Evolutionary conservation across 306 rosid species (phyloP).

Genomic region (Acacia confusa): DNA sequence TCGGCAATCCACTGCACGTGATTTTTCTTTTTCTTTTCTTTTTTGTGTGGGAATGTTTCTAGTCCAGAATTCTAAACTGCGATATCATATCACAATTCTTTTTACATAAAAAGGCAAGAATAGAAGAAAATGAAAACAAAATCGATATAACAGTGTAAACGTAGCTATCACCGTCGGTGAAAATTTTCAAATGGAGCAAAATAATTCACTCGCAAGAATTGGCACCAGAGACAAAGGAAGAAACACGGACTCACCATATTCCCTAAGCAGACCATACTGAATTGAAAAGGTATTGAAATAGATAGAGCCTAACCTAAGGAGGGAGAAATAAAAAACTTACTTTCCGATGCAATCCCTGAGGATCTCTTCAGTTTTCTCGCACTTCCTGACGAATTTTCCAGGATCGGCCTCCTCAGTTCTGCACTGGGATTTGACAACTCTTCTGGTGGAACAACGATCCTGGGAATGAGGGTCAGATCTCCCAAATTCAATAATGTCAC

Average conservation of each 20-base stretch:
- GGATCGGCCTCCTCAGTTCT: conserved; percentile 78
- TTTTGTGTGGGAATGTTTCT: not conserved
- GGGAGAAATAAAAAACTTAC: conserved; percentile 28
- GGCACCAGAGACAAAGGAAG: not conserved
- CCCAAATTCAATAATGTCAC: not conserved
- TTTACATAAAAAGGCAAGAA: not conserved
- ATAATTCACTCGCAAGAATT: not conserved
- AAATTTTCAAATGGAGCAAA: not conserved
- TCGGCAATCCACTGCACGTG: not conserved
- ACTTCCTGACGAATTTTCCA: conserved; percentile 74
- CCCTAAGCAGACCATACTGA: not conserved
- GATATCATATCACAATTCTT: not conserved
- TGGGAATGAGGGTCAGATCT: conserved; percentile 24
- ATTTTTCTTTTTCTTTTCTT: no score
- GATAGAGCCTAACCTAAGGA: not conserved
- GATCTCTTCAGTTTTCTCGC: conserved; percentile 82
- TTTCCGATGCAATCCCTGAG: conserved; percentile 71
- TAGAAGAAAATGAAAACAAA: not conserved
- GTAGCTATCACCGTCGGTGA: not conserved
- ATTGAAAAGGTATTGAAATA: not conserved
- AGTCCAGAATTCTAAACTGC: not conserved
- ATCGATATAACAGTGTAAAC: not conserved
- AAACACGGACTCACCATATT: not conserved
- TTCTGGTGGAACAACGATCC: conserved; percentile 55
- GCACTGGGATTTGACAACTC: conserved; percentile 70